Base-by-base conservation (phyloP, 2,329 filamentous ascomycete genomes). In the Madurella mycetomatis region DNA sequence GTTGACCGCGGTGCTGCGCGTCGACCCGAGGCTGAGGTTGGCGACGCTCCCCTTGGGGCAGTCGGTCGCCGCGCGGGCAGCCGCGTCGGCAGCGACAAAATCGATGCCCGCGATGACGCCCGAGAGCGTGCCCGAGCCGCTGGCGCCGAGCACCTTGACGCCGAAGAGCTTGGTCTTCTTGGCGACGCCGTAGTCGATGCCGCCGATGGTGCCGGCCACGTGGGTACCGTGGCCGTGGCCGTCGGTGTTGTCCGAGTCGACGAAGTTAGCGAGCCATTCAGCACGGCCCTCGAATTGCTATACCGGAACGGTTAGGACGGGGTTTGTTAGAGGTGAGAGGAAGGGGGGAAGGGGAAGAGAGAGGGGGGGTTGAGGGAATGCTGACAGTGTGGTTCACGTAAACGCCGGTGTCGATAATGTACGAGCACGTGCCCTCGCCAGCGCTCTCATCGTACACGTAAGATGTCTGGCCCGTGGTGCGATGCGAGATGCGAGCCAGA, bases 21-120 rank as follows among this genome's bases (percentile, higher is more conserved):
- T 49, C 11, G 78, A 78, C 11, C 81, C 80, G 4, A 84, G 74
- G 17, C 76, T 80, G 78, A 83, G 79, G 69, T 77, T 81, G 59
- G 78, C 74, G n/a, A 82, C 78, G 41, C 72, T 67, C 39, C 75
- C 74, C 41, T 66, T 70, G 62, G 68, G 65, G 67, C 74, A 76
- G 40, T 49, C 25, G 15, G 44, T 49, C 15, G 44, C 15, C 52
- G 55, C 61, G 47, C 70, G 69, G 15, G 55, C 64, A 39, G 56
- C 17, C 9, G 68, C 62, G 61, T 76, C 72, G 45, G 63, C 51
- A 45, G 67, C 62, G 11, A 75, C 73, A 41, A 66, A 75, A 63
- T 76, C 69, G 61, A 76, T 73, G 54, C 73, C 73, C 12, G 72
- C 71, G 53, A 77, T 70, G 61, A 76, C 70, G 49, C 64, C 69